A percentile compares a stretch with the other conserved stretches of the same genome.
phyloP scores from a whole-genome alignment of 2,329 filamentous ascomycete species.

The Graphilbum sp. region DNA sequence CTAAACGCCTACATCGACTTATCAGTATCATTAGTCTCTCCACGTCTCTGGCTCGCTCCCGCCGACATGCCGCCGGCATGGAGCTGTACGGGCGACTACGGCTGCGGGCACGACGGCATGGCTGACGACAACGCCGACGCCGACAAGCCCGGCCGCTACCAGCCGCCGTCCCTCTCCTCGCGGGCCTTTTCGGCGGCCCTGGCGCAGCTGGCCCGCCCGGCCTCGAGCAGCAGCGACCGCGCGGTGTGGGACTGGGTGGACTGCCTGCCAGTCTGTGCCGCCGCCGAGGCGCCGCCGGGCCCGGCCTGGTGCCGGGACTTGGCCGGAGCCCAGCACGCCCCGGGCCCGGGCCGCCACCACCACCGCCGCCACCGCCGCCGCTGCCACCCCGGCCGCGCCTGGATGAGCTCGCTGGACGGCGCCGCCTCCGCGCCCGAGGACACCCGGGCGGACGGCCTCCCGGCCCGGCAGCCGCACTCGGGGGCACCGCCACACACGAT shows the following conservation, averaged over 20 bases:
- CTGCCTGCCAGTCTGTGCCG: background rate
- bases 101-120: background rate
- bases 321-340: background rate
- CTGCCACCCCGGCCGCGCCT: background rate
- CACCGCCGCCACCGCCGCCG: background rate
- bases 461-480: no score
- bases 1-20: no score
- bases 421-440: background rate
- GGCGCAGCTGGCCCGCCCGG: background rate
- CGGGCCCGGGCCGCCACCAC: background rate
- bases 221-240: background rate
- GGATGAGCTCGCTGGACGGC: conserved; percentile 5
- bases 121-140: background rate
- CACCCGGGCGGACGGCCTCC: no score
- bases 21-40: no score
- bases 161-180: background rate
- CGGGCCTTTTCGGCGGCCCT: conserved; percentile 1
- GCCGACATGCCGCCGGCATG: conserved; percentile 1
- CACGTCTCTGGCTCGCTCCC: no score
- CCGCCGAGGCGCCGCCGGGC: background rate
- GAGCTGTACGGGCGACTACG: conserved; percentile 1
- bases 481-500: background rate
- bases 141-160: background rate
- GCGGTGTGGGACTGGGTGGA: conserved; percentile 1
- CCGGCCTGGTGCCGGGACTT: background rate